Percentiles rank a stretch among this genome's conserved stretches.
phyloP scores from a whole-genome alignment of 495 filamentous ascomycete genomes.

The Talaromyces stipitatus region DNA sequence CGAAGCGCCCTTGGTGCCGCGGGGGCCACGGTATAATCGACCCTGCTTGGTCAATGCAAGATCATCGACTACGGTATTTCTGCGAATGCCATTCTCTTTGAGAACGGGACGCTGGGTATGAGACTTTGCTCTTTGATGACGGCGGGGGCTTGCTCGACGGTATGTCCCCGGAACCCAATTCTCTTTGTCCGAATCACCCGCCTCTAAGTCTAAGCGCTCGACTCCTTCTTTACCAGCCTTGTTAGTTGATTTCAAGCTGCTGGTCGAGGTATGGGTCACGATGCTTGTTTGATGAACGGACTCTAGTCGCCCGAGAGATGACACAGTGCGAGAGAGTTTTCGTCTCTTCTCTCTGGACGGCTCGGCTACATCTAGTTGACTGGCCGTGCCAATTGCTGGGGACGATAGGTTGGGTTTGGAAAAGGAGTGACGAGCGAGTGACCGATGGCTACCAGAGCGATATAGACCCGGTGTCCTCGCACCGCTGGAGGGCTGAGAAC shows the following conservation, averaged over 20 bases:
- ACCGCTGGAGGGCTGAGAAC: conserved; percentile 56
- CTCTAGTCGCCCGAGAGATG: conserved; percentile 63
- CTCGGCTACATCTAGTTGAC: conserved; percentile 4
- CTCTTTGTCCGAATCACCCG: conserved; percentile 84
- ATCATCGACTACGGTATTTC: conserved; percentile 4
- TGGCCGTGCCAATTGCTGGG: conserved; percentile 27
- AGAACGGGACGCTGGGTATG: conserved; percentile 37
- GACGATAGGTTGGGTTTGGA: conserved; percentile 48
- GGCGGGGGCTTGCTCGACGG: background rate
- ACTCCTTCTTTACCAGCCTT: conserved; percentile 17
- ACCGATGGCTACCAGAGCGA: conserved; percentile 52
- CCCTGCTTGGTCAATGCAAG: background rate
- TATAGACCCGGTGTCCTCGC: conserved; percentile 57
- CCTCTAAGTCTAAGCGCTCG: conserved; percentile 34
- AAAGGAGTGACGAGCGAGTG: conserved; percentile 24
- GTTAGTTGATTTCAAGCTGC: conserved; percentile 10
- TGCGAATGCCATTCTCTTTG: conserved; percentile 26
- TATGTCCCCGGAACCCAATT: conserved; percentile 68
- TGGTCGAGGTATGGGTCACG: conserved; percentile 9
- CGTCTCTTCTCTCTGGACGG: conserved; percentile 45
- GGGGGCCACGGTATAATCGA: background rate
- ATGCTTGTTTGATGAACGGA: conserved; percentile 19
- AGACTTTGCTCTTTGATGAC: conserved; percentile 11
- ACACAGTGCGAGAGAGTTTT: conserved; percentile 55
- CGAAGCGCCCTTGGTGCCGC: background rate